Conservation (phyloP, 192 early-diverging fungal genomes). For the Mortierella claussenii region DNA sequence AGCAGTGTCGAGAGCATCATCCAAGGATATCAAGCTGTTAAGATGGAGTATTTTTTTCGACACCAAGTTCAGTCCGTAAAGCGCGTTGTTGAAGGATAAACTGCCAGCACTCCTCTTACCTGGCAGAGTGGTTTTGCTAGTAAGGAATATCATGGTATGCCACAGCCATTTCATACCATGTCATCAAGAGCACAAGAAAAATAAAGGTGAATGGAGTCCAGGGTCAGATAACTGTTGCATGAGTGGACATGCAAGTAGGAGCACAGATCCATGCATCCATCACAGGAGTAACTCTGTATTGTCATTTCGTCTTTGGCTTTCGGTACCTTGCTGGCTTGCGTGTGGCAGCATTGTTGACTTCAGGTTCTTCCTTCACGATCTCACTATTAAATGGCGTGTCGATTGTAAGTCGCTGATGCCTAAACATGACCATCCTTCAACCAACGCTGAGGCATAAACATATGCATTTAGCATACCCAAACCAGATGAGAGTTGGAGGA, state of each 20-base stretch:
- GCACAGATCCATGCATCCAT: too few species aligned
- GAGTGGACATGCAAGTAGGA: not conserved
- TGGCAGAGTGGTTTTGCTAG: slow-evolving; percentile 25
- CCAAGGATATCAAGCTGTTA: not conserved
- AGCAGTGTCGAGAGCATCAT: too few species aligned
- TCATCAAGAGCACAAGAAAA: not conserved
- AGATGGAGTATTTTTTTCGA: not conserved
- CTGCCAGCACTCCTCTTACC: not conserved
- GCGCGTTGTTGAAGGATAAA: not conserved
- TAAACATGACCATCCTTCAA: slow-evolving; percentile 39
- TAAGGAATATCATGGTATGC: not conserved
- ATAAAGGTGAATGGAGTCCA: too few species aligned
- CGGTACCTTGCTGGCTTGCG: slow-evolving; percentile 23
- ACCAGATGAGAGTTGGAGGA: slow-evolving; percentile 53
- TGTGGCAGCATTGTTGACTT: slow-evolving; percentile 4
- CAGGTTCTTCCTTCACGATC: slow-evolving; percentile 40
- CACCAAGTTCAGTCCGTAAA: not conserved
- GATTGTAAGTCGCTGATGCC: too few species aligned
- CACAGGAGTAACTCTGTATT: too few species aligned
- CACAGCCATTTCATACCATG: not conserved
- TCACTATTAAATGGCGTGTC: too few species aligned
- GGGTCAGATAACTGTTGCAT: not conserved
- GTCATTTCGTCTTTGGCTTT: too few species aligned
- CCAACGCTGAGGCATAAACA: too few species aligned
- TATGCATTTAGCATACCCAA: slow-evolving; percentile 50